Evolutionary conservation across 495 filamentous ascomycete genomes (phyloP).

Genomic region (Aspergillus steynii): DNA sequence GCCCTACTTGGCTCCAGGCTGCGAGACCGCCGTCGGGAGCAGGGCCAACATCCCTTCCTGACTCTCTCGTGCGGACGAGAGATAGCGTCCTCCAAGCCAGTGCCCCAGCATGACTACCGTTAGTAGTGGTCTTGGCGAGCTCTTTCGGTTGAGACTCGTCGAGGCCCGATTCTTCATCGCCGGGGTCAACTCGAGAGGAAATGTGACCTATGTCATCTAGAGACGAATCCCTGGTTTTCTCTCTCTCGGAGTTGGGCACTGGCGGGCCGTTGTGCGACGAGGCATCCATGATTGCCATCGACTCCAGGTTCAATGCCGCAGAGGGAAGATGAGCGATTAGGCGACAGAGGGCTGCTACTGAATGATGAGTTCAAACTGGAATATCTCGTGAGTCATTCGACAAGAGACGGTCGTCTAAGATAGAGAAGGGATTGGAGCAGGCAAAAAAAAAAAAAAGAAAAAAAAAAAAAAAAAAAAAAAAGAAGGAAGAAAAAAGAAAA

Average conservation of each 20-base stretch:
- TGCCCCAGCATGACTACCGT: constrained; percentile 27
- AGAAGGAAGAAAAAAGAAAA: neutral
- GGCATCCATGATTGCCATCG: neutral
- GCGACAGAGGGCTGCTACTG: too few relatives aligned
- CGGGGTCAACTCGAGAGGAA: constrained; percentile 9
- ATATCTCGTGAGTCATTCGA: too few relatives aligned
- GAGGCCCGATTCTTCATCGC: constrained; percentile 29
- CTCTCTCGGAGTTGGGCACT: too few relatives aligned
- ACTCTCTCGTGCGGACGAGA: constrained; percentile 46
- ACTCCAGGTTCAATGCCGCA: too few relatives aligned
- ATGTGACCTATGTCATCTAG: constrained; percentile 7
- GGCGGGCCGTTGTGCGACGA: neutral
- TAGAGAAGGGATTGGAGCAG: neutral
- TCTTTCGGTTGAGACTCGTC: constrained; percentile 12
- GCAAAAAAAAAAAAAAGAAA: neutral
- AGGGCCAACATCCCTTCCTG: constrained; percentile 52
- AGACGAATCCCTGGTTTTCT: neutral
- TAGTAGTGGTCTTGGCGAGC: constrained; percentile 28
- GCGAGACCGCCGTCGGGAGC: constrained; percentile 55
- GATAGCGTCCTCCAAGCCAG: constrained; percentile 34
- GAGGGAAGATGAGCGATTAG: too few relatives aligned
- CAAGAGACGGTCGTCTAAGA: too few relatives aligned
- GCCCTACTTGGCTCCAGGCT: constrained; percentile 68
- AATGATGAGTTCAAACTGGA: too few relatives aligned
- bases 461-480: neutral